Evolutionary conservation across 176 grass and related monocot genomes (phyloP).

Genomic region (Eleusine coracana): DNA sequence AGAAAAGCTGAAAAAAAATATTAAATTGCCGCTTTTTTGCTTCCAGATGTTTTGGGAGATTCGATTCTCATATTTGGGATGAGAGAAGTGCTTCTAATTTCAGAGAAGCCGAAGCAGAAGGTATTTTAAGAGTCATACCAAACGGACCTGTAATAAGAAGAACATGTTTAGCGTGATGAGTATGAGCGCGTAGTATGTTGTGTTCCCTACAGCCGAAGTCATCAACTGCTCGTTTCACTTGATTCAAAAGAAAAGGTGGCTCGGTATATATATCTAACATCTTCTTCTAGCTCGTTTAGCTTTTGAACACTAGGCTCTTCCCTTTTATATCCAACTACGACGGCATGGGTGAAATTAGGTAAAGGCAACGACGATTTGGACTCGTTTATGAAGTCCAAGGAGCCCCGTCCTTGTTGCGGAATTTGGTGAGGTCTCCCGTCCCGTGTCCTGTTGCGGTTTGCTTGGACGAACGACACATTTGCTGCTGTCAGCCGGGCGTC

Average conservation of each 20-base stretch:
- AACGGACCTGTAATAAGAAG: not conserved
- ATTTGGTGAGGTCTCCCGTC: not conserved
- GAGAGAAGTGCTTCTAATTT: too few species aligned
- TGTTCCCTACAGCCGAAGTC: not conserved
- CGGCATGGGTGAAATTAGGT: conserved; percentile 38
- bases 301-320: conserved; percentile 7
- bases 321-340: conserved; percentile 2
- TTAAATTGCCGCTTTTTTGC: too few species aligned
- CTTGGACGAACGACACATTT: conserved; percentile 1
- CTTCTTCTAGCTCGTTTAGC: not conserved
- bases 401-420: conserved; percentile 29
- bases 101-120: too few species aligned
- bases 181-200: too few species aligned
- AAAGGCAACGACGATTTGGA: conserved; percentile 13
- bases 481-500: conserved; percentile 50
- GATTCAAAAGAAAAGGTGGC: conserved; percentile 1
- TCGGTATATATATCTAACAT: not conserved
- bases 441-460: not conserved
- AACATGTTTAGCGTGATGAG: not conserved
- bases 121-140: too few species aligned
- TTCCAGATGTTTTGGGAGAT: too few species aligned
- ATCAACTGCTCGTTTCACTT: conserved; percentile 26
- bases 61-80: too few species aligned
- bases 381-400: conserved; percentile 21
- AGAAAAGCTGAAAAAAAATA: too few species aligned